Percentiles rank a stretch among this genome's conserved stretches.
phyloP scores from a whole-genome alignment of 179 eudicot species.

The Silene vulgaris region DNA sequence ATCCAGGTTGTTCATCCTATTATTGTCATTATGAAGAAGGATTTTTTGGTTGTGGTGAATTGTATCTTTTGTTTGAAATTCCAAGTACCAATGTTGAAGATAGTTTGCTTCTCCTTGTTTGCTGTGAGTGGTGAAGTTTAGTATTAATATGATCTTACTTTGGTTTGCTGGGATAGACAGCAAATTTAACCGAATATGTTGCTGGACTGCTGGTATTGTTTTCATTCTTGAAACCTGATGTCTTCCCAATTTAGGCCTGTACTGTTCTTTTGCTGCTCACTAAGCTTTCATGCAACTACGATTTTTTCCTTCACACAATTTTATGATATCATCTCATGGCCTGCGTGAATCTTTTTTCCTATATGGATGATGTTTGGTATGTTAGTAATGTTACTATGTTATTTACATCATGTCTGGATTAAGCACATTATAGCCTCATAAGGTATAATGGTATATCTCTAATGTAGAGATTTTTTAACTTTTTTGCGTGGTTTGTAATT shows the following conservation, averaged over 20 bases:
- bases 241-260: background rate
- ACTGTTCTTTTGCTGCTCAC: conserved; percentile 6
- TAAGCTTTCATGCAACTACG: background rate
- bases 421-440: background rate
- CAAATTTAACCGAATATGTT: background rate
- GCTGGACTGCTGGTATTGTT: background rate
- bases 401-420: background rate
- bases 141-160: background rate
- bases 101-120: too few species aligned
- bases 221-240: background rate
- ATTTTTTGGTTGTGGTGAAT: background rate
- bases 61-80: too few species aligned
- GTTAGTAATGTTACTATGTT: background rate
- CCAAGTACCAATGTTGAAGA: too few species aligned
- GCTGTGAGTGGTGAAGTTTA: background rate
- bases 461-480: background rate
- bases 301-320: background rate
- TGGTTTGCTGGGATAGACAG: background rate
- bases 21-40: background rate
- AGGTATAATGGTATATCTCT: background rate
- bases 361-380: background rate
- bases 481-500: background rate
- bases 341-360: background rate
- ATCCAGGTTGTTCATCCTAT: background rate
- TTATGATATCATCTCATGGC: background rate